These are phyloP conservation scores for Boletus barrowsii DNA, from an alignment of 768 basidiomycete genomes.

Conservation along the genomic window DNA sequence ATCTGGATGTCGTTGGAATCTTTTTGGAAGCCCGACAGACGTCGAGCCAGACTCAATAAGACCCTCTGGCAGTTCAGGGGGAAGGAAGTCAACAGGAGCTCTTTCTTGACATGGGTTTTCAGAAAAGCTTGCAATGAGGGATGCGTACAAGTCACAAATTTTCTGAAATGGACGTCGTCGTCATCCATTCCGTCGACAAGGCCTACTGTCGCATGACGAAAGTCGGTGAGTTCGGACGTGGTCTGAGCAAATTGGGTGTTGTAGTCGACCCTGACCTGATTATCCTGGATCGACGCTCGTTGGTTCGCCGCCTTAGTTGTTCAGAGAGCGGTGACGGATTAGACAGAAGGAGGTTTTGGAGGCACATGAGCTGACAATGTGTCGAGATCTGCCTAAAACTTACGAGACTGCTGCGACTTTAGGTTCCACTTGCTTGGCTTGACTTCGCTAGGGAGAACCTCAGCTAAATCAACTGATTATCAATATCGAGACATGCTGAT, in stretches of 20 bases:
- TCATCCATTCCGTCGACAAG: background rate
- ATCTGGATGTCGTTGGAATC: background rate
- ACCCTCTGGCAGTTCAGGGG: conserved; percentile 17
- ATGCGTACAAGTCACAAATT: conserved; percentile 15
- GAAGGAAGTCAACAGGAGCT: conserved; percentile 5
- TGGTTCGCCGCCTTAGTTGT: background rate
- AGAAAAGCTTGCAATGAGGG: conserved; percentile 7
- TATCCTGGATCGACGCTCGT: background rate
- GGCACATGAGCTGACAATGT: too few species aligned
- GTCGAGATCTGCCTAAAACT: too few species aligned
- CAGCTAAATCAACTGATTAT: too few species aligned
- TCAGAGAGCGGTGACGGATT: background rate
- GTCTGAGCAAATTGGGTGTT: conserved; percentile 3
- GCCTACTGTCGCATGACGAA: background rate
- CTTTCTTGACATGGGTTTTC: conserved; percentile 4
- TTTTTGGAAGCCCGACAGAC: conserved; percentile 13
- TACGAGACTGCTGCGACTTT: too few species aligned
- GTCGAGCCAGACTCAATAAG: conserved; percentile 14
- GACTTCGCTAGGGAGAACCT: too few species aligned
- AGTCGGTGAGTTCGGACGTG: background rate
- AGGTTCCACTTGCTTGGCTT: too few species aligned
- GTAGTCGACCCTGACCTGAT: background rate
- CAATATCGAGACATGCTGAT: too few species aligned
- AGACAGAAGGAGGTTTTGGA: background rate
- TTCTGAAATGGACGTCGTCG: conserved; percentile 5